Conservation (phyloP, 2,329 filamentous ascomycete genomes). For the Massarina eburnea region DNA sequence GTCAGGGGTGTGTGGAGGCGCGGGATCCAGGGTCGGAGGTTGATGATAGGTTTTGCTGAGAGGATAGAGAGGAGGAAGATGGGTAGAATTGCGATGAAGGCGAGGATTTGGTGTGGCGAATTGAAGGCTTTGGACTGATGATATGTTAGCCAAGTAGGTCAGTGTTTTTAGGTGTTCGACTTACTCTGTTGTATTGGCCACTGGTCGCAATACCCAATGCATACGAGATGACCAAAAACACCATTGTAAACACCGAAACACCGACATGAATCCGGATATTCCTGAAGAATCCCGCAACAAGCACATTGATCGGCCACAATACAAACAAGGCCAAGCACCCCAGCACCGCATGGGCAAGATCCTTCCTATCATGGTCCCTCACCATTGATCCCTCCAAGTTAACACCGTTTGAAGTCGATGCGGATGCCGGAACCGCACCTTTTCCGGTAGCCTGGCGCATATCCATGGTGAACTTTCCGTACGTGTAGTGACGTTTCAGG, state of each 20-base stretch:
- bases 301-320: slow-evolving; percentile 32
- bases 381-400: slow-evolving; percentile 20
- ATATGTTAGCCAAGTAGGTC: slow-evolving; percentile 16
- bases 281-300: slow-evolving; percentile 43
- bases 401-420: slow-evolving; percentile 23
- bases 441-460: slow-evolving; percentile 41
- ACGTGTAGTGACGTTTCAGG: slow-evolving; percentile 42
- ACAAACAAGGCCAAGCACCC: slow-evolving; percentile 38
- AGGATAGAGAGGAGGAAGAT: slow-evolving; percentile 28
- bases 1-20: slow-evolving; percentile 47
- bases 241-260: slow-evolving; percentile 41
- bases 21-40: slow-evolving; percentile 43
- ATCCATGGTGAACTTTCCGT: slow-evolving; percentile 46
- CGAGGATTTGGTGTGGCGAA: slow-evolving; percentile 52
- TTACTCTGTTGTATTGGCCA: slow-evolving; percentile 44
- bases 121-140: slow-evolving; percentile 45
- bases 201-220: slow-evolving; percentile 47
- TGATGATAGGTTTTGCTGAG: slow-evolving; percentile 29
- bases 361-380: slow-evolving; percentile 30
- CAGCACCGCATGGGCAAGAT: slow-evolving; percentile 34
- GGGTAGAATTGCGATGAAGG: slow-evolving; percentile 52
- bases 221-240: slow-evolving; percentile 43
- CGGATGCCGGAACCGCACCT: slow-evolving; percentile 36
- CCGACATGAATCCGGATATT: slow-evolving; percentile 47
- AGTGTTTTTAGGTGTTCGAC: slow-evolving; percentile 6